Conservation (phyloP, 78 protist species). For the Emiliania huxleyi region DNA sequence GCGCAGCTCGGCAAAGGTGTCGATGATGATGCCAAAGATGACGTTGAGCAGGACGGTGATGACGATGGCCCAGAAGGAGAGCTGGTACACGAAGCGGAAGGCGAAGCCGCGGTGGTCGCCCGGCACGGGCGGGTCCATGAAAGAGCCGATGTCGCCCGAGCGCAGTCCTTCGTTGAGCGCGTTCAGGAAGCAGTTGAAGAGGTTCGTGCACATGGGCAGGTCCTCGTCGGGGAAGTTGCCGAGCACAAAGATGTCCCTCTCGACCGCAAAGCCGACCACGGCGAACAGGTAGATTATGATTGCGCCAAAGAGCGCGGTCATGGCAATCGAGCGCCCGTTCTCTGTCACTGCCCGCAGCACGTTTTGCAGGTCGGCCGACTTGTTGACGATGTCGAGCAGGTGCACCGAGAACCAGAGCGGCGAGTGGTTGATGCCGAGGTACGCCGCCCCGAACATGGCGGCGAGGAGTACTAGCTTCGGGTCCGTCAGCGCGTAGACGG, state of each 20-base stretch:
- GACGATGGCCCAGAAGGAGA: background rate
- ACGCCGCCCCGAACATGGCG: background rate
- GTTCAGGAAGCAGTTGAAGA: background rate
- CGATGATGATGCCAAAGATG: background rate
- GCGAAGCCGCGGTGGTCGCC: background rate
- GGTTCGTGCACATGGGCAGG: background rate
- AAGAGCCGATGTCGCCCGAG: background rate
- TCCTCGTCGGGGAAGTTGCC: background rate
- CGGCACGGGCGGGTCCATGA: background rate
- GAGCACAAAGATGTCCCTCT: background rate
- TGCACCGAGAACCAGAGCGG: background rate
- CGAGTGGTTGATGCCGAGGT: background rate
- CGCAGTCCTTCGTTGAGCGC: background rate
- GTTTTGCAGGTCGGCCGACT: background rate
- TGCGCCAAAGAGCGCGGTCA: conserved; percentile 50
- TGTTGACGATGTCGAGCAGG: conserved; percentile 11
- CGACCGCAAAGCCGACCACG: conserved; percentile 7
- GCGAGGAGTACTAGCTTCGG: background rate
- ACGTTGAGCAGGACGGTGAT: background rate
- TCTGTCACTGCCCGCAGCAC: background rate
- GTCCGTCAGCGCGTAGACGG: background rate
- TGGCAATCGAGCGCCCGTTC: conserved; percentile 46
- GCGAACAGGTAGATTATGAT: conserved; percentile 51
- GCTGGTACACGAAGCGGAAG: background rate
- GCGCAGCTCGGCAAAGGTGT: background rate